A percentile compares a stretch with the other conserved stretches of the same genome.
Conservation (phyloP, 73 alveolate species). For the Tetrahymena thermophila region DNA sequence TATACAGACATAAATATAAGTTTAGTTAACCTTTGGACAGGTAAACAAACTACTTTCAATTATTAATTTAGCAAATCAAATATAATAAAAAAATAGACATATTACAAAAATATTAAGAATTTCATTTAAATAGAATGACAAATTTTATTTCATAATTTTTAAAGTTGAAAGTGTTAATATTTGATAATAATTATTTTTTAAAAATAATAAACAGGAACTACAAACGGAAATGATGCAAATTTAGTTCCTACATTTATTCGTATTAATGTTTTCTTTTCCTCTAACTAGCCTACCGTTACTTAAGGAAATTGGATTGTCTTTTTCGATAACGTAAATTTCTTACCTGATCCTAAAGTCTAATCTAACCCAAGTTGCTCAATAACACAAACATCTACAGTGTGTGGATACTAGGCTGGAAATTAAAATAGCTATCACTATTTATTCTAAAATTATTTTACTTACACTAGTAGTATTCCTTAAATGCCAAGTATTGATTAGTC, state of each 20-base stretch:
- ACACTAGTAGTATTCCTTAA: background rate
- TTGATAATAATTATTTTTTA: background rate
- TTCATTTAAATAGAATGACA: too few species aligned
- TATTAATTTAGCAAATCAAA: background rate
- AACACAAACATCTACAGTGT: background rate
- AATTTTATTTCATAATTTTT: too few species aligned
- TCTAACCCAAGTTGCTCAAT: background rate
- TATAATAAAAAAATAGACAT: too few species aligned
- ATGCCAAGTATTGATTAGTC: background rate
- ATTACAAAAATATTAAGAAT: too few species aligned
- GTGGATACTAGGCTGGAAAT: background rate
- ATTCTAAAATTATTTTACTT: background rate
- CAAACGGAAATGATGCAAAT: background rate
- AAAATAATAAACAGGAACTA: background rate
- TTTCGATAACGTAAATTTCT: background rate
- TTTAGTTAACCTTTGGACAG: background rate
- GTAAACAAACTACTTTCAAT: background rate
- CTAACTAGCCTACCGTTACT: background rate
- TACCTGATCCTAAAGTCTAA: background rate
- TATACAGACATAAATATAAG: background rate
- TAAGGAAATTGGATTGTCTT: background rate
- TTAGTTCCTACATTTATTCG: background rate
- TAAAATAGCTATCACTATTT: background rate
- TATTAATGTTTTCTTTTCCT: background rate
- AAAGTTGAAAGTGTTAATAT: too few species aligned